Evolutionary conservation across 495 filamentous ascomycete species (phyloP), one percentile per base, ranked within the genome.

Genomic region (Penicillium pulvis): DNA sequence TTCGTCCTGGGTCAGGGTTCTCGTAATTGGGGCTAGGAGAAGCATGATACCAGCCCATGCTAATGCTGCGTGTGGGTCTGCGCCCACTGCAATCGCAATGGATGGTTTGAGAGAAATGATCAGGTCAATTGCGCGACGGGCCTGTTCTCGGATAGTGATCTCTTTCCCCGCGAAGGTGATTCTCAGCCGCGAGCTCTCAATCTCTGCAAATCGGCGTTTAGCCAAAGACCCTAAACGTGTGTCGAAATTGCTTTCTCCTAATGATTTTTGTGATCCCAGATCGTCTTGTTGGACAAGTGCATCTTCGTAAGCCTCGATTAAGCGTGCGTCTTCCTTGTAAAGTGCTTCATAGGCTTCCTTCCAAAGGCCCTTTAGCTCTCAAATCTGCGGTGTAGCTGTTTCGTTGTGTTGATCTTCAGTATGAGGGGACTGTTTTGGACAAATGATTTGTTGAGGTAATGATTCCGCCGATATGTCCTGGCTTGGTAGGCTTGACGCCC

Each of bases 11-110:
- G n/a, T 33, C 10, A 51, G 12, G 4, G 30, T n/a, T 33, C 30
- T 51, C 4, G 49, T 6, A 19, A 51, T 51, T 19, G 49, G 49
- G n/a, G 26, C 10, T 16, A 51, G 49, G 3, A 51, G 30, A 33
- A 51, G n/a, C 16, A 51, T n/a, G 17, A 35, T 6, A 17, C 49
- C 49, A 1, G 49, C 49, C 49, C 49, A 51, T 35, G 49, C 49
- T 9, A 51, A 14, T 6, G 49, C 26, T 20, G 49, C 49, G 16
- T 51, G 49, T 35, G 30, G n/a, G 9, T 51, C 49, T 10, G 12
- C 7, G 9, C 28, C 31, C n/a, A 19, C n/a, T 51, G 31, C 49
- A 17, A 10, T 12, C 2, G 26, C 17, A 12, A 51, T 35, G 5
- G 30, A 35, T 31, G 14, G 23, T 5, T 20, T 20, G 4, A 35